Conservation (phyloP, 805 yeast species). For the Starmerella bombicola region DNA sequence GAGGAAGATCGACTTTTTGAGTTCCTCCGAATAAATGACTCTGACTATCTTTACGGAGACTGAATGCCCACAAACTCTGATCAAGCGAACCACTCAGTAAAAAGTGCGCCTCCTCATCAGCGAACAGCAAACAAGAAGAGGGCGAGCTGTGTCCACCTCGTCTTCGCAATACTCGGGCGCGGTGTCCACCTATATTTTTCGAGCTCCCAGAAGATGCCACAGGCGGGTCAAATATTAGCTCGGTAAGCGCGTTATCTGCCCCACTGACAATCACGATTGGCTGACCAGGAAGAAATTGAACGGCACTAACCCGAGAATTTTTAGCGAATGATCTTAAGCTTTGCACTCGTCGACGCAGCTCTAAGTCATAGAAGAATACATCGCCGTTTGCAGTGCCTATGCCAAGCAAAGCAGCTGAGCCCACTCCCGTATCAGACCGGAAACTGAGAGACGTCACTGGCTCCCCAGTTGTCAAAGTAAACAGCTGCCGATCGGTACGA, state of each 20-base stretch:
- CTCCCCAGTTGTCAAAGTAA: slow-evolving; percentile 35
- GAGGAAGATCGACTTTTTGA: slow-evolving; percentile 52
- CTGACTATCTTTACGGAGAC: slow-evolving; percentile 90
- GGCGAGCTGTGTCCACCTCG: slow-evolving; percentile 98
- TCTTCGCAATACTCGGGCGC: slow-evolving; percentile 76
- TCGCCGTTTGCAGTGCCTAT: slow-evolving; percentile 73
- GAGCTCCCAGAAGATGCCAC: slow-evolving; percentile 32
- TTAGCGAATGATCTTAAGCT: slow-evolving; percentile 55
- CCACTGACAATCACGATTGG: slow-evolving; percentile 83
- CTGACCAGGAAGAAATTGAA: slow-evolving; percentile 74
- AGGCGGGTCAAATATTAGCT: slow-evolving; percentile 87
- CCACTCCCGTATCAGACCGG: slow-evolving; percentile 60
- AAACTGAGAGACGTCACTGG: slow-evolving; percentile 55
- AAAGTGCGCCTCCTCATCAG: slow-evolving; percentile 60
- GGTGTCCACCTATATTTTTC: slow-evolving; percentile 49
- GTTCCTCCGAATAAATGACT: slow-evolving; percentile 86
- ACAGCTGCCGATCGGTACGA: slow-evolving; percentile 45
- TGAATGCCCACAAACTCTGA: slow-evolving; percentile 77
- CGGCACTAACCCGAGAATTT: slow-evolving; percentile 57
- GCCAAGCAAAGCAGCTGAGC: slow-evolving; percentile 54
- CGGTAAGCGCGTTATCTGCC: slow-evolving; percentile 79
- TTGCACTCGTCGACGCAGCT: slow-evolving; percentile 61
- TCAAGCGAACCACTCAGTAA: slow-evolving; percentile 79
- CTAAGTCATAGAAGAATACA: slow-evolving; percentile 71
- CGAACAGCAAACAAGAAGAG: slow-evolving; percentile 62